A percentile compares a stretch with the other conserved stretches of the same genome.
These are phyloP conservation scores for Rhododendron kiyosumense DNA, from an alignment of 148 eudicot genomes.

Conservation along the genomic window DNA sequence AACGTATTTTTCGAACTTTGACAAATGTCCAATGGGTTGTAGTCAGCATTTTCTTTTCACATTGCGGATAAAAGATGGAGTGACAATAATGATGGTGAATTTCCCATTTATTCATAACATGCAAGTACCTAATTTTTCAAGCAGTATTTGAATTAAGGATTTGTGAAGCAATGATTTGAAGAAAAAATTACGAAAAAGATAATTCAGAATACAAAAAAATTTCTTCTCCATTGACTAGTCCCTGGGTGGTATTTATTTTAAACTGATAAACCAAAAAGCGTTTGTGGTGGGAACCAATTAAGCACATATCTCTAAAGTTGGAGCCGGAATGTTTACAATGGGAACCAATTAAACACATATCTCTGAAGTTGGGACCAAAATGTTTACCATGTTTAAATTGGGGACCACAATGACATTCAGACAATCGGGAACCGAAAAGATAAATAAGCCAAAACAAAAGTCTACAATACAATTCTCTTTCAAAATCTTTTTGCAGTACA, in stretches of 20 bases:
- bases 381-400: not conserved
- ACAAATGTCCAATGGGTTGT: not conserved
- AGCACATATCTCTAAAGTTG: not conserved
- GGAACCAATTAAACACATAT: not conserved
- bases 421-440: not conserved
- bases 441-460: not conserved
- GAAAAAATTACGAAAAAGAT: not conserved
- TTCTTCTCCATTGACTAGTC: not conserved
- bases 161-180: not conserved
- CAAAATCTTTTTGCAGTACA: slow-evolving; percentile 1
- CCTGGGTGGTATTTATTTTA: not conserved
- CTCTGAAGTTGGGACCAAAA: not conserved
- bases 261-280: not conserved
- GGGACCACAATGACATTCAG: not conserved
- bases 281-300: not conserved
- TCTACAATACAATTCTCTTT: not conserved
- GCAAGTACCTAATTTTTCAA: not conserved
- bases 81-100: not conserved
- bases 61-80: not conserved
- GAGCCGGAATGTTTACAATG: not conserved
- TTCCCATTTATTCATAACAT: not conserved
- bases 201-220: not conserved
- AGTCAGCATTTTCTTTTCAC: not conserved
- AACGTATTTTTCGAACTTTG: not conserved
- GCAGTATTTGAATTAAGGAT: not conserved